Base-by-base conservation (phyloP, 345 rosid genomes). In the Syzygium oleosum region DNA sequence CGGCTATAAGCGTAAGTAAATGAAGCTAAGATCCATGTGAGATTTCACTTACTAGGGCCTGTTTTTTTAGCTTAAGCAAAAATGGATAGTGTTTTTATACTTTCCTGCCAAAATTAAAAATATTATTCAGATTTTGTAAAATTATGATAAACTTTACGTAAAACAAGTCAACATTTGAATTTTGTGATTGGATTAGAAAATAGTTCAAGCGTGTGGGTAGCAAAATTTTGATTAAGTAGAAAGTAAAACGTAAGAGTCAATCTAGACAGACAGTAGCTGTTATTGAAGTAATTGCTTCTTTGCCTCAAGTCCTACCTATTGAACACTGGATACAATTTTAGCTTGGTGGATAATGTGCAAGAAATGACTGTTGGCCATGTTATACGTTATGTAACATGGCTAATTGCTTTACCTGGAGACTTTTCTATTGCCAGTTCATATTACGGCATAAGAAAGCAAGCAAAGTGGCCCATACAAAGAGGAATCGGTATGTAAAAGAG, bases 1-100 rank as follows among this genome's bases (percentile, higher is more conserved):
- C 90, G 14, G 31, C 85, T 89, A 91, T 92, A 25, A 85, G 89
- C 2, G 97, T 87, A 87, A 87, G 88, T 68, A 68, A 68, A 16
- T 65, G 78, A 65, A 65, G 23, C 78, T 31, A 2, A 8, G 43
- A 65, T 31, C 78, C 43, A 31, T 65, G 43, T 65, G 23, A 9
- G 5, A 65, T 38, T 68, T 68, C 46, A 2, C 46, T 68, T 68
- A 4, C 3, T 68, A 16, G 46, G 79, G 79, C 23, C 23, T 68
- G 2, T 68, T 34, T 68, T 34, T 68, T 68, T 21, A 34, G 43
- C 23, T 17, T 68, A 34, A 31, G 23, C 17, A 7, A 12, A 27
- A 61, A 65, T 3, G 15, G 9, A 63, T 41, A 61, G 38, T n/a
- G 21, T 31, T 65, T 17, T 68, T 73, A 19, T 34, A 9, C 25